Evolutionary conservation across 768 basidiomycete genomes (phyloP).

Genomic region (Rhizopogon rudus): DNA sequence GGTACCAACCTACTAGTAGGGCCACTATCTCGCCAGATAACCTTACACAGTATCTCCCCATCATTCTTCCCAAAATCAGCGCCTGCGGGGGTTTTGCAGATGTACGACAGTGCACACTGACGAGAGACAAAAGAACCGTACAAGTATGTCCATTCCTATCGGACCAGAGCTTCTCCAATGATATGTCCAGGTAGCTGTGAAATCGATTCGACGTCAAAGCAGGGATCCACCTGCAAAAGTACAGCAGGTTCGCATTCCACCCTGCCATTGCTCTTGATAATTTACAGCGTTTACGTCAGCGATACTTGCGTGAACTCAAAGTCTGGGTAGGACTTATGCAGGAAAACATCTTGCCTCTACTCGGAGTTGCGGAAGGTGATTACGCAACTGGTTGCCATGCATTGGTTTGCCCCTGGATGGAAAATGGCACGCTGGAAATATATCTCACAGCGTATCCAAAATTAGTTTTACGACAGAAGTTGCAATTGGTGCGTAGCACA

Average conservation of each 20-base stretch:
- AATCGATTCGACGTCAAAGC: not conserved
- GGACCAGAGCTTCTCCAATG: not conserved
- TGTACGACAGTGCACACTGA: slow-evolving; percentile 16
- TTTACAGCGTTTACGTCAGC: slow-evolving; percentile 6
- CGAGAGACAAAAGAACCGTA: no score
- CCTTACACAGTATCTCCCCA: not conserved
- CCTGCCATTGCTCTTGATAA: not conserved
- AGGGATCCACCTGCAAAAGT: not conserved
- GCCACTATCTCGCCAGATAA: not conserved
- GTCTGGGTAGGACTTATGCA: slow-evolving; percentile 17
- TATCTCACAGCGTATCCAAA: slow-evolving; percentile 10
- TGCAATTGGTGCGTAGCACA: not conserved
- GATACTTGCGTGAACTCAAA: slow-evolving; percentile 13
- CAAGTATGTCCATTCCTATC: not conserved
- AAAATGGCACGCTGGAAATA: slow-evolving; percentile 18
- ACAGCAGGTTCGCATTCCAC: not conserved
- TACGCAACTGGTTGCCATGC: slow-evolving; percentile 11
- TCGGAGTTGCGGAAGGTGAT: slow-evolving; percentile 21
- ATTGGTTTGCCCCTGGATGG: slow-evolving; percentile 30
- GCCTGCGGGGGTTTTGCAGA: slow-evolving; percentile 12
- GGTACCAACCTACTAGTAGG: not conserved
- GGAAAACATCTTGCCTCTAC: slow-evolving; percentile 26
- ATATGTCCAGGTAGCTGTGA: not conserved
- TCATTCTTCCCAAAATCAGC: not conserved
- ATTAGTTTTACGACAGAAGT: not conserved